Percentiles rank a stretch among this genome's conserved stretches.
Evolutionary conservation across 2,329 filamentous ascomycete species (phyloP).

Genomic region (Fusarium brevicatenulatum): DNA sequence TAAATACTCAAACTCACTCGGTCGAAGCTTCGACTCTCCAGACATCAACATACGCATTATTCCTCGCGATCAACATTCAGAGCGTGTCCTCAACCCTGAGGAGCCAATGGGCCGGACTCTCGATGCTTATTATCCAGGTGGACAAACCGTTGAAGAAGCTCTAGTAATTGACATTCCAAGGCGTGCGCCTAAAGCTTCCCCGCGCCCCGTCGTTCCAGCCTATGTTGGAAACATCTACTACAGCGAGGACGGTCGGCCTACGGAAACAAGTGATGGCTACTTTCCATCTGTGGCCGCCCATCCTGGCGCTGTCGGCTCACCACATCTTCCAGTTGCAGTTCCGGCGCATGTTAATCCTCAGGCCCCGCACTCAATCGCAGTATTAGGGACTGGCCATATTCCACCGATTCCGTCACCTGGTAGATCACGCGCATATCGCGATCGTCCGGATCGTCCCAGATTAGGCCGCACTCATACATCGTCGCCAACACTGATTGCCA

Average conservation of each 20-base stretch:
- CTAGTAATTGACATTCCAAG: slow-evolving; percentile 89
- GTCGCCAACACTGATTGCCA: slow-evolving; percentile 76
- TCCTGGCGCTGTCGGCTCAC: slow-evolving; percentile 53
- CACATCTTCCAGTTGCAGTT: slow-evolving; percentile 54
- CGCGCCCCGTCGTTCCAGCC: slow-evolving; percentile 55
- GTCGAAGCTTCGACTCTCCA: slow-evolving; percentile 87
- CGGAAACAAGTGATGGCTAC: slow-evolving; percentile 80
- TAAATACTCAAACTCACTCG: slow-evolving; percentile 94
- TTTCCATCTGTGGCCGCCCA: slow-evolving; percentile 74
- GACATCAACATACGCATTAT: slow-evolving; percentile 84
- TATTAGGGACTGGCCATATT: slow-evolving; percentile 82
- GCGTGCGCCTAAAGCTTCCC: slow-evolving; percentile 81
- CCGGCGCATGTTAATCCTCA: slow-evolving; percentile 50
- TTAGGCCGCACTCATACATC: slow-evolving; percentile 79
- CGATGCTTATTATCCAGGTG: slow-evolving; percentile 85
- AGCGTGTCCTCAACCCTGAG: slow-evolving; percentile 83
- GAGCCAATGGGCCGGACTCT: slow-evolving; percentile 82
- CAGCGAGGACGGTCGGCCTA: slow-evolving; percentile 71
- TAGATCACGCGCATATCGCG: slow-evolving; percentile 64
- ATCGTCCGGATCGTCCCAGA: slow-evolving; percentile 68
- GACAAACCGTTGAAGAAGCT: slow-evolving; percentile 88
- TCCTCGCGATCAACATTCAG: slow-evolving; percentile 72
- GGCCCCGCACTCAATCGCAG: slow-evolving; percentile 74
- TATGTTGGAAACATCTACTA: slow-evolving; percentile 60
- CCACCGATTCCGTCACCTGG: slow-evolving; percentile 86